Evolutionary conservation across 805 yeast species (phyloP), one percentile per base, ranked within the genome.

Genomic region (Saccharomyces cerevisiae): DNA sequence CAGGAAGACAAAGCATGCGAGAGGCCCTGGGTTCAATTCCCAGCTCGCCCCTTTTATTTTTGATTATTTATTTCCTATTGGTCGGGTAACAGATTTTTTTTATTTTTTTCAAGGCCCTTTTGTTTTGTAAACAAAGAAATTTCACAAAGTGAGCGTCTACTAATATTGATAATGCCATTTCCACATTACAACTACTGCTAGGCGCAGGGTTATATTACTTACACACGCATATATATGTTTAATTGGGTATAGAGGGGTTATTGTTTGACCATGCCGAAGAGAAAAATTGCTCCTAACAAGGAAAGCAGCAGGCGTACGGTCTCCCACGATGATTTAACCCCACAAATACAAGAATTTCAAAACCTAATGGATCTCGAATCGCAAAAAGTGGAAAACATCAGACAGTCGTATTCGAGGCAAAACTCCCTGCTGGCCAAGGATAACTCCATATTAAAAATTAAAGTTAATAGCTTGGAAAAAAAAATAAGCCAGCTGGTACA

Each of bases 381-480:
- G 21, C 50, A 48, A 17, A 61, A 61, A 47, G 53, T 57, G 14
- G 63, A 61, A 27, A 36, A 50, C 1, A 52, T 65, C n/a, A 68
- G 59, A 36, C 59, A 57, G 53, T 67, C 61, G 10, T 67, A 64
- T 54, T 62, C 61, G 47, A 64, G 58, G 50, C 76, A 68, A 61
- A 85, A 85, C 66, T 74, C 73, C 52, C 76, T 78, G n/a, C 67
- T 86, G 28, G 88, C 88, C 0, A 79, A 76, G 57, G 79, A 77
- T 50, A 84, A 82, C 63, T 77, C 85, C 2, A 64, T 74, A 24
- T 70, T 84, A 64, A 72, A 78, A 74, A 64, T 76, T 41, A 79
- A 74, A 58, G 71, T 85, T 27, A 67, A 77, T 3, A 80, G 76
- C 29, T 65, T 86, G 64, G 89, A 84, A 64, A 63, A 69, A 11